Evolutionary conservation across 352 stramenopile genomes (phyloP), one percentile per base, ranked within the genome.

Genomic region (Phytophthora melonis): DNA sequence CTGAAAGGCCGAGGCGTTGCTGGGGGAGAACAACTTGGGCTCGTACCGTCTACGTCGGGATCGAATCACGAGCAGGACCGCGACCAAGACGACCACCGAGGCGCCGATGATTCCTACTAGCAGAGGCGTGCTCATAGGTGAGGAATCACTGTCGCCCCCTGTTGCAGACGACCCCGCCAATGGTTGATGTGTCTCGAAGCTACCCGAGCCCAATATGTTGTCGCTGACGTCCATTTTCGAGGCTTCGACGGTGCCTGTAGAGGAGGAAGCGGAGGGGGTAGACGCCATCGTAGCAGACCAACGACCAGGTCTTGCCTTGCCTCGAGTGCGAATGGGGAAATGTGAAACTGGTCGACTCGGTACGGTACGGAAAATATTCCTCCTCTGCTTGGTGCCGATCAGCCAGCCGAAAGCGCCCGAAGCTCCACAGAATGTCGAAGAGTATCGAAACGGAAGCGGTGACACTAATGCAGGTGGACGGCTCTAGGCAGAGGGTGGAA

Each of bases 251-350:
- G 34, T 58, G 23, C 8, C 34, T 30, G 50, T 18, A 16, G 25
- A 36, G 49, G 34, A 63, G 14, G 60, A 72, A 68, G 43, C 70
- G 52, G 61, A 78, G n/a, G 25, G 62, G 50, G 14, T 60, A 58
- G 69, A 72, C 5, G 39, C 45, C 66, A 75, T 78, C 21, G 57
- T 45, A 55, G 39, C 32, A 69, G 25, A 56, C 21, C 34, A 32
- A 49, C 23, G 23, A 25, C 23, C n/a, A n/a, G n/a, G n/a, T n/a
- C n/a, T n/a, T n/a, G 43, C 66, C 30, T 25, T 54, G 53, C 52
- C 68, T 25, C 34, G 52, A 58, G 47, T 25, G 47, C 47, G 58
- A 77, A 74, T 66, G 66, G 62, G 58, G 43, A 72, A 78, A 72
- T 76, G 52, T 13, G 39, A 56, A 72, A 49, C 30, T 58, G 50